Conservation (phyloP, 371 early-diverging fungal species). For the Apophysomyces trapeziformis region DNA sequence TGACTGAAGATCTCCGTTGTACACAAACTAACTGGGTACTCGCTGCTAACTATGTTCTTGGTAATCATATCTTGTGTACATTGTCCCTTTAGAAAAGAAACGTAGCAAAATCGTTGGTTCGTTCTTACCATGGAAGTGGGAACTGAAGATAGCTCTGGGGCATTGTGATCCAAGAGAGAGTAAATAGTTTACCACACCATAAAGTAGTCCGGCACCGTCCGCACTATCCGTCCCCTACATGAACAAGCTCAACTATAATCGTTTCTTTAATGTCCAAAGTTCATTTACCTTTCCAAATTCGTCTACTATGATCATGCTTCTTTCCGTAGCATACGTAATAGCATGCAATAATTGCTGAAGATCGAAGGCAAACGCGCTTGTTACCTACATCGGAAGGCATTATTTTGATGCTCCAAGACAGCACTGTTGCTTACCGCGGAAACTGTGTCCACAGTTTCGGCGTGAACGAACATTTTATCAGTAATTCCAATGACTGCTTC, state of each 20-base stretch:
- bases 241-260: neutral
- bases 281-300: constrained; percentile 59
- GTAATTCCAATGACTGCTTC: constrained; percentile 83
- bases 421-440: constrained; percentile 33
- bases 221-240: constrained; percentile 43
- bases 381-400: constrained; percentile 40
- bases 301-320: constrained; percentile 66
- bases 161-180: constrained; percentile 38
- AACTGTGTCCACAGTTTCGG: constrained; percentile 62
- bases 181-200: constrained; percentile 60
- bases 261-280: neutral
- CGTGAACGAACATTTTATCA: constrained; percentile 88
- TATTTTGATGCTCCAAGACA: too few relatives aligned
- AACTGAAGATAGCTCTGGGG: constrained; percentile 58
- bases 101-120: neutral
- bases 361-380: constrained; percentile 76
- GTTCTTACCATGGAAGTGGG: constrained; percentile 68
- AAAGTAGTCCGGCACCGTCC: constrained; percentile 69
- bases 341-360: constrained; percentile 68
- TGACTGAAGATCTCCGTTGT: constrained; percentile 37
- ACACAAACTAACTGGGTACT: constrained; percentile 20
- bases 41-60: neutral
- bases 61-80: constrained; percentile 12
- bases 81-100: constrained; percentile 2
- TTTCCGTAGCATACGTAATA: constrained; percentile 50